Conservation (phyloP, 1,284 basidiomycete species). For the Hemileia vastatrix region DNA sequence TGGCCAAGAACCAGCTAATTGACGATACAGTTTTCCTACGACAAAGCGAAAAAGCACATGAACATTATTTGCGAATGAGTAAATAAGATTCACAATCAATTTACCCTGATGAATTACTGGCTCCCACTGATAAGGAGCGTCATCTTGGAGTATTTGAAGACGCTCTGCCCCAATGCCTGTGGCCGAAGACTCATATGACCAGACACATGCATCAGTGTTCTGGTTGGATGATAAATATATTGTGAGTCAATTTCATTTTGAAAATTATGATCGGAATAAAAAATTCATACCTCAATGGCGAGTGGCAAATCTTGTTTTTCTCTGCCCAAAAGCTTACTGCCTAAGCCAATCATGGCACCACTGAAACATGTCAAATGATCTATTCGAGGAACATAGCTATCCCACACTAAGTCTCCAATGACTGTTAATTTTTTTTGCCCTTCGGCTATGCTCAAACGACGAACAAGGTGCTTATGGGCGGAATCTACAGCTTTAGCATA, state of each 20-base stretch:
- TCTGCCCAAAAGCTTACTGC: conserved; percentile 48
- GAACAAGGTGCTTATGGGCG: conserved; percentile 46
- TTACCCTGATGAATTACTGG: conserved; percentile 3
- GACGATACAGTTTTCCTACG: conserved; percentile 5
- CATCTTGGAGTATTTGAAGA: conserved; percentile 29
- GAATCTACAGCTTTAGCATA: conserved; percentile 48
- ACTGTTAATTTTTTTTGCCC: conserved; percentile 43
- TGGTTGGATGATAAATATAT: neutral
- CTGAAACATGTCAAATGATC: conserved; percentile 51
- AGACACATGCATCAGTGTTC: conserved; percentile 50
- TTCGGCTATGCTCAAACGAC: conserved; percentile 46
- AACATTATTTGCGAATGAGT: neutral
- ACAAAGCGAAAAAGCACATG: neutral
- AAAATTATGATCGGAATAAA: neutral
- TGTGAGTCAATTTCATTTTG: no score
- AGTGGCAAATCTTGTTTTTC: conserved; percentile 46
- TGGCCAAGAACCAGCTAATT: conserved; percentile 39
- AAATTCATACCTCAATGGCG: conserved; percentile 21
- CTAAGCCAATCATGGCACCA: conserved; percentile 52
- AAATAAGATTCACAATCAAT: neutral
- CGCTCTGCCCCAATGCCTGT: conserved; percentile 43
- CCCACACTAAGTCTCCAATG: conserved; percentile 26
- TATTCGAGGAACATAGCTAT: conserved; percentile 25
- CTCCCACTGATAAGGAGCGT: conserved; percentile 1
- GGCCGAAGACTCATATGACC: conserved; percentile 45